Percentiles rank a stretch among this genome's conserved stretches.
Conservation (phyloP, 2,329 filamentous ascomycete genomes). For the Meredithiella fracta region DNA sequence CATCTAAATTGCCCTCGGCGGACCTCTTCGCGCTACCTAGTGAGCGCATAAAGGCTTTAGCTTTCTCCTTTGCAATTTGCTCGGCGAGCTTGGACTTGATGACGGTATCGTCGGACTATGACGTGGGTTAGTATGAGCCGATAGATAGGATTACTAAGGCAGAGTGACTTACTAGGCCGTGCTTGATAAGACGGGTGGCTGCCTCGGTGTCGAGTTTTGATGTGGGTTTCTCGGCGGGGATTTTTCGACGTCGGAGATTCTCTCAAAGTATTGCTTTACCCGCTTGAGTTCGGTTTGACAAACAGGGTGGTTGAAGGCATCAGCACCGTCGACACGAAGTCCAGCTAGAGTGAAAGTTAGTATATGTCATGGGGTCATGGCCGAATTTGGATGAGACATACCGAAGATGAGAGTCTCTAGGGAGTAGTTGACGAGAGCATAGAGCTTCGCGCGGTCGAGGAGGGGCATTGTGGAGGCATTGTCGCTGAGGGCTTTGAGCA, state of each 20-base stretch:
- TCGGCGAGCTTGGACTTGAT: conserved; percentile 36
- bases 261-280: conserved; percentile 80
- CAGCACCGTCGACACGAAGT: conserved; percentile 59
- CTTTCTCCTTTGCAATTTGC: conserved; percentile 39
- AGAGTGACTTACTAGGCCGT: conserved; percentile 46
- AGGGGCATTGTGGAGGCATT: conserved; percentile 66
- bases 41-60: conserved; percentile 33
- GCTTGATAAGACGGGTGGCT: conserved; percentile 64
- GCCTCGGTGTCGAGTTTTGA: conserved; percentile 53
- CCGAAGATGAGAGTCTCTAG: conserved; percentile 84
- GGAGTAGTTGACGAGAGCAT: conserved; percentile 73
- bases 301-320: conserved; percentile 72
- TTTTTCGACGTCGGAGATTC: conserved; percentile 65
- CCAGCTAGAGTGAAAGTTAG: conserved; percentile 35
- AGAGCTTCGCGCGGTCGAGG: conserved; percentile 89
- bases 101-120: conserved; percentile 33
- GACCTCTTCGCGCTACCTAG: conserved; percentile 25
- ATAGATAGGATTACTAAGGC: not conserved
- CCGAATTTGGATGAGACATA: conserved; percentile 25
- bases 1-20: conserved; percentile 6
- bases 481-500: conserved; percentile 50
- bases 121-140: not conserved
- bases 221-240: conserved; percentile 28
- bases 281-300: conserved; percentile 64
- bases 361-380: conserved; percentile 10